Base-by-base conservation (phyloP, 257 asterid genomes). In the Solanum neorickii region DNA sequence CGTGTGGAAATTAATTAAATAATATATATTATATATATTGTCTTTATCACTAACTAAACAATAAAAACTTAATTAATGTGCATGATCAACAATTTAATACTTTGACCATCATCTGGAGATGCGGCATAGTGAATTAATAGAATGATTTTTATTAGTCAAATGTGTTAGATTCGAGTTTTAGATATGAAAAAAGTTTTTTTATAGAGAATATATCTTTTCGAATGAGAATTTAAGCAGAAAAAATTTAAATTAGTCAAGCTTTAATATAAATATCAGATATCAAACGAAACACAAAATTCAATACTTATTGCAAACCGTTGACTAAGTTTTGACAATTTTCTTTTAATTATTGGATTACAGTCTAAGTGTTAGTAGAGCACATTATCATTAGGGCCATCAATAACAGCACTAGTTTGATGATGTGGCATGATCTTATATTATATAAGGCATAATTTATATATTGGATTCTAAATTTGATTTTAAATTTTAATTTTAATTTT, bases 1-100 rank as follows among this genome's bases (percentile, higher is more conserved):
- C 83, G 83, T 77, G 83, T 77, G 83, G n/a, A 42, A 77, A 77
- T 76, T 76, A 77, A 77, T 76, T 76, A 42, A n/a, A 76, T 1
- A 76, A 41, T 76, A 76, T 35, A 72, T 20, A 31, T 31, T 31
- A 31, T 3, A 31, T 65, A 65, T 13, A 2, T 42, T 42, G 21
- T 77, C 13, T 25, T 44, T 2, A 25, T 42, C 65, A 11, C n/a
- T 77, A n/a, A 77, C 60, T 42, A 41, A 41, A 75, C 2, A 3
- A 23, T 39, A 23, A 75, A 39, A 23, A n/a, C 56, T 1, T 75
- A 35, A 23, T 75, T 39, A 21, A 35, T n/a, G 33, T 66, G 21
- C 39, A 33, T 12, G 21, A 69, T 69, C 11, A 6, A 69, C 49
- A 14, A 68, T 13, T 27, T 20, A 3, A 13, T 27, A 65, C 16